A percentile compares a stretch with the other conserved stretches of the same genome.
Evolutionary conservation across 106 monocot species (phyloP).

Genomic region (Apostasia shenzhenica): DNA sequence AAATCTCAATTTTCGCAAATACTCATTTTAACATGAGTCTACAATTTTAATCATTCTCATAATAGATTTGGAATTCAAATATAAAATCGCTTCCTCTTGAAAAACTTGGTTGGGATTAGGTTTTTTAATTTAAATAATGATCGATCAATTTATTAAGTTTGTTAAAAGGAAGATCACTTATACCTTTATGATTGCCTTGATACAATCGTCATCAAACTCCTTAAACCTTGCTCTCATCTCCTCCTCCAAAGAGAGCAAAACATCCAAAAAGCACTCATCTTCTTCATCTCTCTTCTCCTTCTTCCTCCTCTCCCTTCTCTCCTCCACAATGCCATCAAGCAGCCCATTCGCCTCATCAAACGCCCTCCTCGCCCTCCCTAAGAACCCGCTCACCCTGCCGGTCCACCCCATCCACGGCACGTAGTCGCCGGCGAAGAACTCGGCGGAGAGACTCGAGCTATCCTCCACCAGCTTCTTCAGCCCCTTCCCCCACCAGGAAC

Average conservation of each 20-base stretch:
- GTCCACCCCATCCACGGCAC: slow-evolving; percentile 27
- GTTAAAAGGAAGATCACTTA: not conserved
- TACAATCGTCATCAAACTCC: slow-evolving; percentile 7
- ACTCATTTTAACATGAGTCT: not conserved
- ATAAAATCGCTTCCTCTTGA: not conserved
- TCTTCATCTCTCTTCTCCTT: not conserved
- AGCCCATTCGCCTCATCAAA: slow-evolving; percentile 9
- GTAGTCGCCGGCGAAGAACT: slow-evolving; percentile 21
- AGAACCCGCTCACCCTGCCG: slow-evolving; percentile 12
- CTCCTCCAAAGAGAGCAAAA: slow-evolving; percentile 21
- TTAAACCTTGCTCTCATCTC: not conserved
- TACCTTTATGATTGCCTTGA: slow-evolving; percentile 27
- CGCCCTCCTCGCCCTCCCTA: slow-evolving; percentile 8
- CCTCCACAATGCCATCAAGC: slow-evolving; percentile 18
- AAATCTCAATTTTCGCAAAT: not conserved
- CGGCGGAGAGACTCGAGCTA: not conserved
- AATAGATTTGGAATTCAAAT: not conserved
- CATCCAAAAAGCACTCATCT: slow-evolving; percentile 13
- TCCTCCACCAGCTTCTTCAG: slow-evolving; percentile 12
- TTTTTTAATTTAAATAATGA: too few relatives aligned
- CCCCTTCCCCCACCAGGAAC: not conserved
- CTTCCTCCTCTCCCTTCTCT: not conserved
- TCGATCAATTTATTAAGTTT: not conserved
- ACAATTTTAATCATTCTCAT: not conserved
- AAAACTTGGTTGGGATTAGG: not conserved